phyloP scores from a whole-genome alignment of 2,329 filamentous ascomycete species.

The Sporothrix euskadiensis region DNA sequence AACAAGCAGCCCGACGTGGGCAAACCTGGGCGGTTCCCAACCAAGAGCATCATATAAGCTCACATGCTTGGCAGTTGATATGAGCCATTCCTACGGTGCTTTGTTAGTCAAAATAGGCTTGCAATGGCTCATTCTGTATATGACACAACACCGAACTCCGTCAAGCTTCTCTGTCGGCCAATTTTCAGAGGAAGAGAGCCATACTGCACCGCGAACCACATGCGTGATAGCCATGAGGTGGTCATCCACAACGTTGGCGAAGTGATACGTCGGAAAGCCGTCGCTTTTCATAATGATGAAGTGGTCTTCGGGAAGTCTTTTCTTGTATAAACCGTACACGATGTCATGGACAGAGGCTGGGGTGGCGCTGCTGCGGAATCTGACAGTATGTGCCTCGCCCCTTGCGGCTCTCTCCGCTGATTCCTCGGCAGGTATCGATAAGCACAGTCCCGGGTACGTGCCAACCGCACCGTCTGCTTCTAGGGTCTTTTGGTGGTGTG shows the following conservation, averaged over 20 bases:
- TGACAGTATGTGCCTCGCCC: conserved; percentile 73
- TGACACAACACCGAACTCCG: not conserved
- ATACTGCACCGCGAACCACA: conserved; percentile 81
- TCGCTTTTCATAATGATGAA: conserved; percentile 90
- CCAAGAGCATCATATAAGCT: conserved; percentile 74
- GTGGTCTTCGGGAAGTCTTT: conserved; percentile 65
- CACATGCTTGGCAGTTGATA: conserved; percentile 77
- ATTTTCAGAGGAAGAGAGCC: conserved; percentile 37
- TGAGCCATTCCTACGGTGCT: conserved; percentile 76
- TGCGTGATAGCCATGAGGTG: conserved; percentile 95
- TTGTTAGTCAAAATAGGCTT: not conserved
- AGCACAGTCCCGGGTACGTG: conserved; percentile 67
- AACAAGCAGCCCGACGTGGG: conserved; percentile 75
- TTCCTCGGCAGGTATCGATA: conserved; percentile 63
- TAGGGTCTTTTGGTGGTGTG: conserved; percentile 64
- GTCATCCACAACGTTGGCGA: conserved; percentile 96
- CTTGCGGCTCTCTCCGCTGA: conserved; percentile 68
- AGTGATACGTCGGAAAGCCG: conserved; percentile 91
- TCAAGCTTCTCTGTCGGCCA: not conserved
- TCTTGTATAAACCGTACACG: conserved; percentile 71
- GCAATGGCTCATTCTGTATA: not conserved
- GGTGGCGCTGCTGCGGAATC: conserved; percentile 66
- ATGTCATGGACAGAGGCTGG: conserved; percentile 71
- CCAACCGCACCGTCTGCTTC: conserved; percentile 48
- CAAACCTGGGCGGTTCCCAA: conserved; percentile 73